phyloP scores from a whole-genome alignment of 371 early-diverging fungal species.

The Apophysomyces elegans region DNA sequence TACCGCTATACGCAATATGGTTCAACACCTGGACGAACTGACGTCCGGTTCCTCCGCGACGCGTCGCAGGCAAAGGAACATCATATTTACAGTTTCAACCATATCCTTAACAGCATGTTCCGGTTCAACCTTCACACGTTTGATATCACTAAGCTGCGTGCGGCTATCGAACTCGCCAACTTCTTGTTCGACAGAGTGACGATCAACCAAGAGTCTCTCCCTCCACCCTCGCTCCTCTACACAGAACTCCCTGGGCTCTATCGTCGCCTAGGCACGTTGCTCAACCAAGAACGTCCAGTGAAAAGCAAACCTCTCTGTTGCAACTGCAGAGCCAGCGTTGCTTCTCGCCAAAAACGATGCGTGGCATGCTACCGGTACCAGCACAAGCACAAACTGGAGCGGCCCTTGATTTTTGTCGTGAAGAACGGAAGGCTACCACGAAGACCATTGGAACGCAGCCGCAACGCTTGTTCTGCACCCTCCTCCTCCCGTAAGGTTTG shows the following conservation, averaged over 20 bases:
- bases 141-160: slow-evolving; percentile 28
- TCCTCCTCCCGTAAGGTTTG: slow-evolving; percentile 31
- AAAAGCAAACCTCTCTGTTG: slow-evolving; percentile 43
- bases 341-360: slow-evolving; percentile 45
- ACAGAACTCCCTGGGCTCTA: slow-evolving; percentile 25
- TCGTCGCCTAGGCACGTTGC: slow-evolving; percentile 24
- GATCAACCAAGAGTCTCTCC: slow-evolving; percentile 28
- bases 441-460: not conserved
- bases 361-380: slow-evolving; percentile 54
- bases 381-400: slow-evolving; percentile 39
- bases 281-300: slow-evolving; percentile 36
- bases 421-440: slow-evolving; percentile 34
- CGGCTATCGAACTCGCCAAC: slow-evolving; percentile 40
- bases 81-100: slow-evolving; percentile 47
- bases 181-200: slow-evolving; percentile 41
- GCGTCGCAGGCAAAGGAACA: slow-evolving; percentile 48
- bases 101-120: slow-evolving; percentile 49
- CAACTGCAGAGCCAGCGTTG: slow-evolving; percentile 47
- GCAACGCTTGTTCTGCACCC: not conserved
- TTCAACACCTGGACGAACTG: slow-evolving; percentile 43
- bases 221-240: slow-evolving; percentile 11
- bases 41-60: slow-evolving; percentile 45
- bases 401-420: slow-evolving; percentile 41
- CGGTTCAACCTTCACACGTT: slow-evolving; percentile 45
- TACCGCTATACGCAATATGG: slow-evolving; percentile 46